These are phyloP conservation scores for Xylariaceae sp. DNA, from an alignment of 2,329 filamentous ascomycete genomes.

Conservation along the genomic window DNA sequence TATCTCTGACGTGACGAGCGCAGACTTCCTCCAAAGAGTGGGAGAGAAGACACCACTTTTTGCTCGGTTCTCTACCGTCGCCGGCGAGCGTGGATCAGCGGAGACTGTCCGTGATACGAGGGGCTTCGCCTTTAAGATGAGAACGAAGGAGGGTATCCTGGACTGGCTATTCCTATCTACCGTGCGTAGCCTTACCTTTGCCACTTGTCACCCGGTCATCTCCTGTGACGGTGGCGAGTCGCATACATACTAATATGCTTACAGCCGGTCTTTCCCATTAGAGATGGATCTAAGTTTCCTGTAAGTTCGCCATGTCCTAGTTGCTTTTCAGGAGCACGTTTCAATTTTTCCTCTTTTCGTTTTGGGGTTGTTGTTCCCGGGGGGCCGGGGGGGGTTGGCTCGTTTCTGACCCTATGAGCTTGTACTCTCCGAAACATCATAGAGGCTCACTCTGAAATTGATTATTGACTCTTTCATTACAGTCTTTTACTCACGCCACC, in stretches of 20 bases:
- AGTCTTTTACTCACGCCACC: constrained; percentile 33
- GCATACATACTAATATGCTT: neutral
- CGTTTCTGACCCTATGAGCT: too few relatives aligned
- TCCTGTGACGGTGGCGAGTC: neutral
- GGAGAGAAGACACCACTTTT: constrained; percentile 36
- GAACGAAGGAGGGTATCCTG: constrained; percentile 32
- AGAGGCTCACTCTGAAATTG: too few relatives aligned
- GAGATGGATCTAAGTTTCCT: constrained; percentile 35
- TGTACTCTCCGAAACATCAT: too few relatives aligned
- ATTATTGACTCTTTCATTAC: too few relatives aligned
- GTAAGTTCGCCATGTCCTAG: too few relatives aligned
- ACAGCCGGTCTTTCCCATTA: constrained; percentile 34
- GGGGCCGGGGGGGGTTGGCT: too few relatives aligned
- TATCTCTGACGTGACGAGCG: constrained; percentile 34
- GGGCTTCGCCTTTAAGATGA: constrained; percentile 36
- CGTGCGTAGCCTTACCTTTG: neutral
- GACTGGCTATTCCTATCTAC: constrained; percentile 33
- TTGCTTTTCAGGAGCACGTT: too few relatives aligned
- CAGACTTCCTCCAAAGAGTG: constrained; percentile 32
- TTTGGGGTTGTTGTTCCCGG: too few relatives aligned
- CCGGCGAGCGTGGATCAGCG: constrained; percentile 31
- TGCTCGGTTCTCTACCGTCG: constrained; percentile 35
- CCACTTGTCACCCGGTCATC: too few relatives aligned
- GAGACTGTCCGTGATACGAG: constrained; percentile 34
- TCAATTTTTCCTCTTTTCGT: too few relatives aligned